Evolutionary conservation across 108 stramenopile species (phyloP), one percentile per base, ranked within the genome.

Genomic region (Skeletonema grethae): DNA sequence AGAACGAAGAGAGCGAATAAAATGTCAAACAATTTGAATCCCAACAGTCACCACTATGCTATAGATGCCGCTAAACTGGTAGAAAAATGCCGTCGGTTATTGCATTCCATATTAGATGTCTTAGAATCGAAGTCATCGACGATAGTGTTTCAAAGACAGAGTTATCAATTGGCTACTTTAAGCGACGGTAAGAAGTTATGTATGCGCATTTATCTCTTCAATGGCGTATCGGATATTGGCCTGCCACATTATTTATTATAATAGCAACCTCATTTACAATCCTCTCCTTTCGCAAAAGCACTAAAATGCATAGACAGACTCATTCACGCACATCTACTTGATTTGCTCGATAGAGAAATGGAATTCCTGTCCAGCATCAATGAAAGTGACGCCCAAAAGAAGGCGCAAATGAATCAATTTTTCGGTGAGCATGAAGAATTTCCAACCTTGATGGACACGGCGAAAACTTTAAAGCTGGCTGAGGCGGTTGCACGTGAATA

Each of bases 11-110:
- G 34, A 34, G 34, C 34, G 34, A 34, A 11, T n/a, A 38, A 11
- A 0, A 43, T 43, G 41, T 43, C 41, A 43, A 43, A 43, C 15
- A 43, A 43, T n/a, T 67, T 31, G 29, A 67, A 35, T 16, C 53
- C 32, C 20, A 57, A 57, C 36, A 29, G 55, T 63, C 78, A 84
- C 61, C 85, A 86, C 67, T 88, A 88, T 39, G 72, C 81, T 18
- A 68, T 88, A 0, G 83, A 88, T 62, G 86, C 84, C 4, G 86
- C 82, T 24, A 67, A 77, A 28, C 46, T 85, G 11, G 57, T 89
- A 6, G 58, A 80, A 5, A 63, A 77, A 81, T 87, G 86, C 63
- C 72, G 76, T 7, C 10, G 68, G 13, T 64, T 72, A 18, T 69
- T 83, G 12, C 69, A 72, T 72, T 71, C 73, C 24, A 72, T 69